Conservation (phyloP, 257 asterid genomes). For the Nicotiana benthamiana region DNA sequence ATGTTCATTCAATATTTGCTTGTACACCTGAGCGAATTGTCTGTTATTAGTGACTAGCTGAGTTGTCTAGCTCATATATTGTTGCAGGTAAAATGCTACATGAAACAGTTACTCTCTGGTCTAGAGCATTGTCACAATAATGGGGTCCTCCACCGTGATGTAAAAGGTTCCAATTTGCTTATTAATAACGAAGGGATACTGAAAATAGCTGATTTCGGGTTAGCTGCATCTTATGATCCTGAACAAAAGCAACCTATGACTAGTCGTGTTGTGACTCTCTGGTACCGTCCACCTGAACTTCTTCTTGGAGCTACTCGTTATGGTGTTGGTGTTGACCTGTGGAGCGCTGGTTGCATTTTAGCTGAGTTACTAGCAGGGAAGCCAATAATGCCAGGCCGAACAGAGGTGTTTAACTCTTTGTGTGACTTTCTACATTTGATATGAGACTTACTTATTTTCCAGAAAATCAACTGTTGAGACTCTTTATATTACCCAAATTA, state of each 20-base stretch:
- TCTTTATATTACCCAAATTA: neutral
- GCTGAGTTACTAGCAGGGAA: constrained; percentile 80
- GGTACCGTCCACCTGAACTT: constrained; percentile 98
- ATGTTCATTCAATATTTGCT: neutral
- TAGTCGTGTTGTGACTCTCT: constrained; percentile 85
- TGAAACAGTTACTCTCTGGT: constrained; percentile 78
- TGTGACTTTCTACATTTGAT: neutral
- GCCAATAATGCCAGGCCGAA: constrained; percentile 86
- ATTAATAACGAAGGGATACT: constrained; percentile 65
- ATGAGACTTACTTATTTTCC: neutral
- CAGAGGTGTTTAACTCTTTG: constrained; percentile 53
- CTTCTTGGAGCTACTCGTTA: constrained; percentile 73
- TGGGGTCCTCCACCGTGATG: constrained; percentile 89
- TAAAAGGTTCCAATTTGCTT: constrained; percentile 81
- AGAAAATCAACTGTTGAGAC: neutral
- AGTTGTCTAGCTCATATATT: constrained; percentile 8
- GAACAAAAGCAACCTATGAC: constrained; percentile 65
- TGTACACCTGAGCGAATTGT: neutral
- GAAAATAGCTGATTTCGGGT: constrained; percentile 88
- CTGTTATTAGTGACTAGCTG: neutral
- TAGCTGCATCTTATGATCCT: constrained; percentile 70
- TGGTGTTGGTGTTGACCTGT: constrained; percentile 80
- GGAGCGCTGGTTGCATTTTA: constrained; percentile 97
- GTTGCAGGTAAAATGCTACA: constrained; percentile 76
- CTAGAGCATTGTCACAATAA: constrained; percentile 90